Evolutionary conservation across 306 rosid species (phyloP), one percentile per base, ranked within the genome.

Genomic region (Vicia faba): DNA sequence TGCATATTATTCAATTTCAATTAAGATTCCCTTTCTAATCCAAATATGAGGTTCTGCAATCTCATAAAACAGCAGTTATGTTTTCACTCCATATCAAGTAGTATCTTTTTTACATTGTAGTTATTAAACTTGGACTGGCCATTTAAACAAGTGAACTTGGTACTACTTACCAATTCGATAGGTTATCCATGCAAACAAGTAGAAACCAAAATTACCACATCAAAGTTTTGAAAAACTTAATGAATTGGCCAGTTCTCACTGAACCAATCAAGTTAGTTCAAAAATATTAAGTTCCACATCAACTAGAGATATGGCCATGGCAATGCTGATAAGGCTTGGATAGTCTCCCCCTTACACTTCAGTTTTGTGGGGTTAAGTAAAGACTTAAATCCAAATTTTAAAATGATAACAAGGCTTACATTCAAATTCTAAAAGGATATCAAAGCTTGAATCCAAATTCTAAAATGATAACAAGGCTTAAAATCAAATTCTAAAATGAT

Each of bases 301-400:
- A 49, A 51, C 61, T 55, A 51, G 58, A 51, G 33, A 45, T 45
- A 45, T 45, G 51, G 19, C 51, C 51, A 5, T 14, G 51, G 51
- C 51, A 45, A 3, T 45, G 19, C 51, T 45, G 6, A 45, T 45
- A 45, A 45, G 51, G 19, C 7, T 45, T n/a, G 51, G 20, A 45
- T 5, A 45, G 20, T 14, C 51, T 45, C 51, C 9, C 7, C 18
- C 51, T 45, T 43, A n/a, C 2, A 44, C 16, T 4, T 13, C 50
- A 44, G 50, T 44, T 44, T 44, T n/a, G 15, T 44, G 18, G 18
- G 18, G 50, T 44, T 44, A 44, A 44, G 11, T n/a, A 13, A 44
- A 15, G 19, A 19, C 50, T 12, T 41, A 41, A 41, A 41, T 41
- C 14, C 14, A 41, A 4, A 23, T 23, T 23, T 2, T 23, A 23